Conservation (phyloP, 2,329 filamentous ascomycete species). For the Dactylellina parvicollis region DNA sequence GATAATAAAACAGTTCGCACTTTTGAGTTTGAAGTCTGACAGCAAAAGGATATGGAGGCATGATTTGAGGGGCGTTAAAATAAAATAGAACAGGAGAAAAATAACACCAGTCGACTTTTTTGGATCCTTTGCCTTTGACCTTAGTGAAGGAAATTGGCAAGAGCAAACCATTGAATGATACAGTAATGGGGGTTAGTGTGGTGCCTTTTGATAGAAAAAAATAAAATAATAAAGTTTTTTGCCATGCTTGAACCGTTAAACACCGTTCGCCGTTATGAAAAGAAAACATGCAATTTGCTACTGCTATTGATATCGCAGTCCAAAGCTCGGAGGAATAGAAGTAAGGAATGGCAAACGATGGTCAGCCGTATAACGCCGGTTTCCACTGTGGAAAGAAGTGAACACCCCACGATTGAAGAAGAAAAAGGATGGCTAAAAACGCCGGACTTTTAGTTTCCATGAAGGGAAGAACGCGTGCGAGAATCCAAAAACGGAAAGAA, state of each 20-base stretch:
- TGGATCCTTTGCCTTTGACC: too few species aligned
- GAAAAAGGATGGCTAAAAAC: conserved; percentile 22
- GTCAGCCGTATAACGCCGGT: conserved; percentile 37
- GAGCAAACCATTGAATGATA: too few species aligned
- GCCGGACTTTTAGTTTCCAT: conserved; percentile 43
- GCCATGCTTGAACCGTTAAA: conserved; percentile 6
- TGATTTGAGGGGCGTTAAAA: background rate
- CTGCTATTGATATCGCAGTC: conserved; percentile 15
- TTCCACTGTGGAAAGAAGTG: conserved; percentile 17
- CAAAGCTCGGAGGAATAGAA: conserved; percentile 12
- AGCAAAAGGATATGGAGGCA: background rate
- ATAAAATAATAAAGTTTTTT: background rate
- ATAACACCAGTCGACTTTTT: conserved; percentile 5
- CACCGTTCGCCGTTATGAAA: conserved; percentile 28
- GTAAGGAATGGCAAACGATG: conserved; percentile 4
- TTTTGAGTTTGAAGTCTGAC: conserved; percentile 9
- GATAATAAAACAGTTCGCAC: conserved; percentile 26
- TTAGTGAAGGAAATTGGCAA: too few species aligned
- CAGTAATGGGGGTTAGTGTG: background rate
- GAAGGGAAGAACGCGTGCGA: background rate
- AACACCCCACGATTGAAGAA: conserved; percentile 11
- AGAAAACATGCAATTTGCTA: conserved; percentile 8
- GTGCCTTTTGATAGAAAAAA: background rate
- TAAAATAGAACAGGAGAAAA: background rate
- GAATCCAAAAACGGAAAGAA: background rate